Evolutionary conservation across 768 basidiomycete species (phyloP).

Genomic region (Rhodocollybia butyracea): DNA sequence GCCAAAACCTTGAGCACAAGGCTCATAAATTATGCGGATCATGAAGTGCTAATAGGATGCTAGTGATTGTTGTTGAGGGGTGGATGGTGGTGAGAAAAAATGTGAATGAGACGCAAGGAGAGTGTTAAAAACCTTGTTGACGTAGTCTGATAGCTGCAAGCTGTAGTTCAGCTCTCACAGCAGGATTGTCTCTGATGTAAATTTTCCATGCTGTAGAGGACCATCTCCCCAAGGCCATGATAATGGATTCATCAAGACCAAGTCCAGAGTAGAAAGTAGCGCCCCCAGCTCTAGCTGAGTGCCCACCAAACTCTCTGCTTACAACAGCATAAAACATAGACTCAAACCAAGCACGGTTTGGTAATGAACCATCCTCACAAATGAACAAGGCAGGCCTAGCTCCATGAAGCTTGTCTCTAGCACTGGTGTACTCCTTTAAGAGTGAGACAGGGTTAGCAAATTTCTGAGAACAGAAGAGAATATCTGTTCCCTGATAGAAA

Average conservation of each 20-base stretch:
- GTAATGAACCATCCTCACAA: constrained; percentile 19
- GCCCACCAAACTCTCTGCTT: constrained; percentile 17
- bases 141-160: neutral
- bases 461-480: constrained; percentile 16
- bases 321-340: constrained; percentile 14
- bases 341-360: constrained; percentile 21
- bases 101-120: neutral
- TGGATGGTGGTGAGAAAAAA: neutral
- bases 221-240: constrained; percentile 17
- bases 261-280: constrained; percentile 23
- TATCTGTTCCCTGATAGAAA: constrained; percentile 22
- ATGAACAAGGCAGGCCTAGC: constrained; percentile 1
- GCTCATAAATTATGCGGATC: too few relatives aligned
- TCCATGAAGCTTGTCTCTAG: constrained; percentile 14
- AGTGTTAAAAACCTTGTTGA: neutral
- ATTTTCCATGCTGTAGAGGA: neutral
- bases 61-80: neutral
- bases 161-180: neutral
- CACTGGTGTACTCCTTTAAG: constrained; percentile 10
- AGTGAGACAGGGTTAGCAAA: constrained; percentile 18
- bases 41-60: neutral
- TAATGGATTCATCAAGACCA: constrained; percentile 19
- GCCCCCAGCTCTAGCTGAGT: constrained; percentile 20
- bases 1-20: too few relatives aligned
- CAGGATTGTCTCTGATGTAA: neutral